Evolutionary conservation across 148 eudicot species (phyloP).

Genomic region (Nepenthes gracilis): DNA sequence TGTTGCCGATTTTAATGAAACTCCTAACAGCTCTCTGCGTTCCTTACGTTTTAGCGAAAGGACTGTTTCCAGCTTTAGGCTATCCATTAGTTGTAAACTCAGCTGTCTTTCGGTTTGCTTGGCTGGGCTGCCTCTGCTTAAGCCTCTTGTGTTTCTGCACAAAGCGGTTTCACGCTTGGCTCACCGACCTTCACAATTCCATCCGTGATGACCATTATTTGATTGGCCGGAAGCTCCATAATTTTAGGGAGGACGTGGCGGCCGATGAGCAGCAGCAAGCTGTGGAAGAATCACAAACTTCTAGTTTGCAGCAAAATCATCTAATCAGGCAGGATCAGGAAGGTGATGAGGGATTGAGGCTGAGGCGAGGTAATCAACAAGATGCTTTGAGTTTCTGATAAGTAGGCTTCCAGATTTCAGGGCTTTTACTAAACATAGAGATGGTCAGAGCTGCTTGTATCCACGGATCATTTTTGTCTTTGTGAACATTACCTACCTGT

Average conservation of each 20-base stretch:
- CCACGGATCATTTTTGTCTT: no score
- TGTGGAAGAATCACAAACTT: conserved; percentile 16
- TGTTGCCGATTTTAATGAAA: conserved; percentile 76
- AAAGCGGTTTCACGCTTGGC: conserved; percentile 89
- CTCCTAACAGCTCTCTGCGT: conserved; percentile 86
- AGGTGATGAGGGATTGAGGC: conserved; percentile 57
- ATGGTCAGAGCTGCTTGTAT: no score
- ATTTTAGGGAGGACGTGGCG: conserved; percentile 46
- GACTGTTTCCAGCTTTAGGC: conserved; percentile 77
- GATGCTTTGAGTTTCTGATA: conserved; percentile 19
- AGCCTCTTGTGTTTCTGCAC: conserved; percentile 70
- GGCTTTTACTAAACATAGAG: no score
- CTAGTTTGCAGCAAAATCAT: conserved; percentile 12
- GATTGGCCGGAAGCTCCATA: conserved; percentile 88
- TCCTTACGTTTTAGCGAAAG: conserved; percentile 84
- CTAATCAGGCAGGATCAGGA: conserved; percentile 11
- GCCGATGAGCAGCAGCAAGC: conserved; percentile 10
- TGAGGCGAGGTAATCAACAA: conserved; percentile 37
- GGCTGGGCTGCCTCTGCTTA: conserved; percentile 82
- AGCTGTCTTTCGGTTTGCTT: conserved; percentile 86
- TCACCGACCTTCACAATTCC: conserved; percentile 94
- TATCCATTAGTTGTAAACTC: conserved; percentile 86
- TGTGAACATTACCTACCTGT: no score
- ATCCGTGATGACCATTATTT: conserved; percentile 91
- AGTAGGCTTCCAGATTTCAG: no score